Evolutionary conservation across 257 asterid genomes (phyloP), one percentile per base, ranked within the genome.

Genomic region (Plantago elongata): DNA sequence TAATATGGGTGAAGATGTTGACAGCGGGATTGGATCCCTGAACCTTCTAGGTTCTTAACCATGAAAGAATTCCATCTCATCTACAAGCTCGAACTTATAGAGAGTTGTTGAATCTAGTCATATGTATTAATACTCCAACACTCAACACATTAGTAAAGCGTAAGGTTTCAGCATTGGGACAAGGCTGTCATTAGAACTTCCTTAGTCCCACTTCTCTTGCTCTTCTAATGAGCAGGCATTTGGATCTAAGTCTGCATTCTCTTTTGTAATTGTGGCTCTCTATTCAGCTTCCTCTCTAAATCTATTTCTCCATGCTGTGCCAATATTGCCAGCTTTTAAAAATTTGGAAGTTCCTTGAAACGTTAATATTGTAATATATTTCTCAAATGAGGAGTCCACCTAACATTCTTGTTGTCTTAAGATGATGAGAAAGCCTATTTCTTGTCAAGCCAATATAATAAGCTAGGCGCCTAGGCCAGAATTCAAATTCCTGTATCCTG

Each of bases 311-410:
- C 27, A 22, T 22, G 27, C 27, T 22, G 27, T 22, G 27, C 27
- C 27, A 22, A 22, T 22, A 22, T 22, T 22, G 27, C 27, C 27
- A 22, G 27, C 27, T 22, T 22, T 2, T 29, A 51, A 29, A 63
- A 64, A 62, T 70, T 63, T 67, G 43, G 62, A 42, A 47, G 57
- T 60, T 64, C 57, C 44, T 40, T 44, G 13, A 37, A 49, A 38
- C 15, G 15, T 47, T 51, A 44, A 48, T 71, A 27, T 62, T 61
- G 40, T 11, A 38, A 63, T 47, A 52, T 61, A 56, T 67, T 72
- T 69, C 46, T 68, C 34, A 18, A 54, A 38, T 22, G 12, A 45
- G 47, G 14, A 16, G 57, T 60, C 50, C 74, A 58, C 29, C 43
- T 13, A 14, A 62, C 64, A 60, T 68, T 40, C 51, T 12, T 10